Conservation (phyloP, 768 basidiomycete genomes). For the Hydnomerulius pinastri region DNA sequence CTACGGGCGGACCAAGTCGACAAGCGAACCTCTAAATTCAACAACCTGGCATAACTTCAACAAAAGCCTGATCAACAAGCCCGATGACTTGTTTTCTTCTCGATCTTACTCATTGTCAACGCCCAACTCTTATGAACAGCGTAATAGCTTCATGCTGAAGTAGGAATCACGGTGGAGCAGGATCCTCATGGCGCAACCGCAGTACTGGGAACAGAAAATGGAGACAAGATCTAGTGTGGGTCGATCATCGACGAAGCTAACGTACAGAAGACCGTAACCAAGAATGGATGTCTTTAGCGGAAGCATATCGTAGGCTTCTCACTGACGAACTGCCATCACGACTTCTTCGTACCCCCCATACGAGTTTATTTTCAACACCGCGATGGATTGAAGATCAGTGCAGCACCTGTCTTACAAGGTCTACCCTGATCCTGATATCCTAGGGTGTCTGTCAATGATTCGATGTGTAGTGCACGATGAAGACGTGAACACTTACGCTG, state of each 20-base stretch:
- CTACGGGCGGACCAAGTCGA: too few relatives aligned
- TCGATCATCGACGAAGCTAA: too few relatives aligned
- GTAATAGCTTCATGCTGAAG: background rate
- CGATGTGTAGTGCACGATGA: background rate
- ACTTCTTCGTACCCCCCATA: constrained; percentile 1
- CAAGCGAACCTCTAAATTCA: too few relatives aligned
- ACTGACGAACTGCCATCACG: background rate
- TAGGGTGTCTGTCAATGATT: background rate
- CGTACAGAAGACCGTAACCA: background rate
- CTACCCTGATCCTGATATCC: background rate
- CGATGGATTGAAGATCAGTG: background rate
- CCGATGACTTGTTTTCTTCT: too few relatives aligned
- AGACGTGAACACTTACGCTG: background rate
- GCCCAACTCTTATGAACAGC: background rate
- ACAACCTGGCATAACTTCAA: too few relatives aligned
- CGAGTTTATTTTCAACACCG: background rate
- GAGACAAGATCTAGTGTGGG: too few relatives aligned
- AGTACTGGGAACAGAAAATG: too few relatives aligned
- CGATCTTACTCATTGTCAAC: too few relatives aligned
- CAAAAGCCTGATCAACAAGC: too few relatives aligned
- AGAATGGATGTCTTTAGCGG: background rate
- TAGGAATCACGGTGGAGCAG: background rate
- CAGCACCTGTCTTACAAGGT: background rate
- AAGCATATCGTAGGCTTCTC: background rate
- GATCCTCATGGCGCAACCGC: background rate